These are phyloP conservation scores for Geotrichum restrictum DNA, from an alignment of 1,139 yeast genomes.

Conservation along the genomic window DNA sequence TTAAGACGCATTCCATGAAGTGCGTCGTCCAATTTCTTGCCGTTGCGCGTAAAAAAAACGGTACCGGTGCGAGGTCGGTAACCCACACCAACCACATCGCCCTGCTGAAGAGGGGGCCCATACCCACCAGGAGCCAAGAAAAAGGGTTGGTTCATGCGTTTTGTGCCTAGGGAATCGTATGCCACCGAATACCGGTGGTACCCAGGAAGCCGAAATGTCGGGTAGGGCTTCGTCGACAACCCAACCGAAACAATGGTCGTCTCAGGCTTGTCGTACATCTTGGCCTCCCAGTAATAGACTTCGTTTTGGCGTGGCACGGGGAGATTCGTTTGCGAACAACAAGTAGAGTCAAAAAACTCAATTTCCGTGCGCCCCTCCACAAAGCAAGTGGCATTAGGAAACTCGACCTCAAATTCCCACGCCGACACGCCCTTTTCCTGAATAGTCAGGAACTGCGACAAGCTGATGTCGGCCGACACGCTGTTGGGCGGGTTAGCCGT, in stretches of 20 bases:
- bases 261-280: conserved; percentile 59
- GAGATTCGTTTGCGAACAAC: conserved; percentile 76
- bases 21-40: conserved; percentile 76
- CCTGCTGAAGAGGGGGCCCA: conserved; percentile 71
- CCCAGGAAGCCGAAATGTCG: conserved; percentile 85
- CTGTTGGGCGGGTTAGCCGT: conserved; percentile 45
- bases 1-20: conserved; percentile 74
- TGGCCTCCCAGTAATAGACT: conserved; percentile 86
- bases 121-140: conserved; percentile 50
- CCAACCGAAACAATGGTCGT: conserved; percentile 68
- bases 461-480: conserved; percentile 36
- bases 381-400: conserved; percentile 50
- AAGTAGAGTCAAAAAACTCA: conserved; percentile 59
- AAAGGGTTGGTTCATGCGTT: conserved; percentile 79
- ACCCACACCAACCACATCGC: conserved; percentile 91
- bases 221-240: conserved; percentile 84
- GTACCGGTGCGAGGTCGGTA: conserved; percentile 76
- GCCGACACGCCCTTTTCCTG: conserved; percentile 92
- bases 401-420: conserved; percentile 82
- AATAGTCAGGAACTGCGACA: conserved; percentile 53
- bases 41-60: conserved; percentile 84
- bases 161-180: conserved; percentile 79
- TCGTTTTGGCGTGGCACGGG: conserved; percentile 85
- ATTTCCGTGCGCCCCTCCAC: conserved; percentile 74
- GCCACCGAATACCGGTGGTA: conserved; percentile 76